Conservation (phyloP, 129 eudicot species). For the Artemisia tridentata region DNA sequence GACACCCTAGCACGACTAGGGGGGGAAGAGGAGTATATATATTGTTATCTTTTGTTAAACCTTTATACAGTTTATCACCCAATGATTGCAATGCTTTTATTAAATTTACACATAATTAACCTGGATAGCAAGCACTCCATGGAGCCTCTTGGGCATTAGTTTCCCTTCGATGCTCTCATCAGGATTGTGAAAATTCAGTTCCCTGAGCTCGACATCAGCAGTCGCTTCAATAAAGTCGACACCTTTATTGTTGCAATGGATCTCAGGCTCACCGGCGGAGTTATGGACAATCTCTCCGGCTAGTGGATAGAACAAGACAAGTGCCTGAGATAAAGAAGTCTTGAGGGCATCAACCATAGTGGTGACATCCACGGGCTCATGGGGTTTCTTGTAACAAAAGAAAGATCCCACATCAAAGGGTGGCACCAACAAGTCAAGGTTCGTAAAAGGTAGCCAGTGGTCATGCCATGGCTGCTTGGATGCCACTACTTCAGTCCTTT, state of each 20-base stretch:
- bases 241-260: conserved; percentile 53
- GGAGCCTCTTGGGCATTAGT: conserved; percentile 43
- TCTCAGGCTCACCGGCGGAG: conserved; percentile 45
- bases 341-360: conserved; percentile 28
- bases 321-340: too few species aligned
- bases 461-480: too few species aligned
- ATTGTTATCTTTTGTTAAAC: too few species aligned
- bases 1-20: too few species aligned
- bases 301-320: too few species aligned
- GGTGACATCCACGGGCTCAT: conserved; percentile 13
- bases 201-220: conserved; percentile 42
- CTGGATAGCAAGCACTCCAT: conserved; percentile 53
- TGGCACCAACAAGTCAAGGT: conserved; percentile 34
- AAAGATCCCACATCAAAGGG: conserved; percentile 32
- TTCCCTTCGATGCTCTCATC: conserved; percentile 44
- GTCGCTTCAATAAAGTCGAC: conserved; percentile 44
- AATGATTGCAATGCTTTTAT: too few species aligned
- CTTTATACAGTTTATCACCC: too few species aligned
- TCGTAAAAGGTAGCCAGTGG: too few species aligned
- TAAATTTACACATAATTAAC: conserved; percentile 15
- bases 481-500: conserved; percentile 20
- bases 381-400: conserved; percentile 32
- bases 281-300: too few species aligned
- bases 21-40: too few species aligned
- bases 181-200: conserved; percentile 46